Evolutionary conservation across 257 asterid species (phyloP).

Genomic region (Primulina tabacum): DNA sequence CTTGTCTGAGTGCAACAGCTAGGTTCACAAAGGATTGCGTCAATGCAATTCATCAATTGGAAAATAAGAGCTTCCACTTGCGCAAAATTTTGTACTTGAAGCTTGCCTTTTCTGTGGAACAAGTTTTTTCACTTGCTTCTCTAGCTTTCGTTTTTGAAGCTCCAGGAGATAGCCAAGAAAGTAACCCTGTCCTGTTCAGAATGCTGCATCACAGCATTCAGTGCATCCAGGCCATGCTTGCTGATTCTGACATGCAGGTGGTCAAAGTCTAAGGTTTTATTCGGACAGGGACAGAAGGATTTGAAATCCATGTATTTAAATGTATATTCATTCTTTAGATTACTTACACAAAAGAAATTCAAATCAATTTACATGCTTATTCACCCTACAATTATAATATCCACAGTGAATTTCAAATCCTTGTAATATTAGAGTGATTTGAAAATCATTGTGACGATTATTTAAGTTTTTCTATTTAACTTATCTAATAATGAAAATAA

Average conservation of each 20-base stretch:
- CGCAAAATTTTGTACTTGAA: conserved; percentile 67
- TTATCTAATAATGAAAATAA: no score
- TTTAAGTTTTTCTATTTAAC: no score
- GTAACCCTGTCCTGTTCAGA: conserved; percentile 43
- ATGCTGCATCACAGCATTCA: conserved; percentile 53
- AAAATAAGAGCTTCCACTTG: conserved; percentile 54
- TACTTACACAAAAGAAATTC: no score
- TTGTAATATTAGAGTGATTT: no score
- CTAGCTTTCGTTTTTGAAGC: conserved; percentile 55
- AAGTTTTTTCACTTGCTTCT: conserved; percentile 47
- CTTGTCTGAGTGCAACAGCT: conserved; percentile 62
- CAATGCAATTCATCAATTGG: conserved; percentile 63
- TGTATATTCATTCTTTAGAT: no score
- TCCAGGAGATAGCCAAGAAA: conserved; percentile 45
- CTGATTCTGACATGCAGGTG: conserved; percentile 73
- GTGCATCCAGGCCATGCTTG: conserved; percentile 52
- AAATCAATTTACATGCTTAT: no score
- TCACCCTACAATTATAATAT: no score
- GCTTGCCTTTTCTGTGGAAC: conserved; percentile 76
- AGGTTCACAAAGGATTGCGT: conserved; percentile 56
- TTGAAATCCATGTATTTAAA: no score
- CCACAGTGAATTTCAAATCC: no score
- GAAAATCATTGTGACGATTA: no score
- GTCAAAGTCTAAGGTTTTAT: conserved; percentile 21
- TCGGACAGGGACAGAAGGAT: neutral